Base-by-base conservation (phyloP, 306 rosid species). In the Hippophae tibetana region DNA sequence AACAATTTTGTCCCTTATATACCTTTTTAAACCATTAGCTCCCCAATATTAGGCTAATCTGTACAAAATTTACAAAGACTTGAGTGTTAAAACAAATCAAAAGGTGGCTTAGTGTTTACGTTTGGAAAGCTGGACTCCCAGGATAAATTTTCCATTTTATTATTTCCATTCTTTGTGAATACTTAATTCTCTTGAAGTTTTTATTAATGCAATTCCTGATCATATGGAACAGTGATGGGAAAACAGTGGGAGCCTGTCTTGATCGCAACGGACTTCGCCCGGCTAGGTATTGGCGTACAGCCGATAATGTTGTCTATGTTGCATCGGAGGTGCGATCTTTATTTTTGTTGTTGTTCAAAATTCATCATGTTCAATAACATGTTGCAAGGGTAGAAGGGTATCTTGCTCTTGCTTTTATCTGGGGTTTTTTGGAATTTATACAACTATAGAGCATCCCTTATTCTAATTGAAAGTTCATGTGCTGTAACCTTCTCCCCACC, bases 261-360 rank as follows among this genome's bases (percentile, higher is more conserved):
- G 99, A 92, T 58, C 92, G 99, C 25, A 92, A 92, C 83, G 99
- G 99, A 73, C 87, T 92, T 59, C 85, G 99, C 47, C 99, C 99
- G 13, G 99, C 99, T 67, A 82, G 99, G 79, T 92, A 85, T 77
- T 92, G 99, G 99, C 87, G 99, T 74, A 92, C 99, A 61, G 77
- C 95, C 52, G 99, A 92, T 69, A 92, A 92, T 68, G 81, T 85
- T 86, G 99, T 92, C 51, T 92, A 92, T 66, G 96, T 92, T 73
- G 96, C 96, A 70, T 92, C 99, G 63, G 99, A 92, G 96, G 98
- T 92, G 65, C 47, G 90, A 69, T 72, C 46, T 63, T 59, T 64
- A 65, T 65, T 60, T 58, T 71, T 41, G 38, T 63, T 65, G 5
- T 31, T 27, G 23, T 67, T 62, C 44, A 51, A 51, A 42, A 55